A percentile compares a stretch with the other conserved stretches of the same genome.
phyloP scores from a whole-genome alignment of 768 basidiomycete species.

The Stropharia rugosoannulata region DNA sequence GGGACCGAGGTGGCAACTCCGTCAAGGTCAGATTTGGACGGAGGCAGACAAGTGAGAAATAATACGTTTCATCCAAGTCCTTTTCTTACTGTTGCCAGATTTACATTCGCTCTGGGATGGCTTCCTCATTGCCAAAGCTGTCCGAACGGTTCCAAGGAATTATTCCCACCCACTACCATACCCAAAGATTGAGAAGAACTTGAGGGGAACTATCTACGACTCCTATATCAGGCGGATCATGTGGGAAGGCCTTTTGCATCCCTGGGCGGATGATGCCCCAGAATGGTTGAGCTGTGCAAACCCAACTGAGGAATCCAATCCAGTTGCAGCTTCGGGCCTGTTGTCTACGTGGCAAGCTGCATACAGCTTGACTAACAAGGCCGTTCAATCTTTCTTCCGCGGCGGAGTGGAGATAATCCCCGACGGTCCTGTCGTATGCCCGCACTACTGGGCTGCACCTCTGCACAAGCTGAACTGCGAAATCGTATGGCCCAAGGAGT shows the following conservation, averaged over 20 bases:
- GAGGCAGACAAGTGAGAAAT: slow-evolving; percentile 61
- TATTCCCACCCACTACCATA: slow-evolving; percentile 76
- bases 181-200: slow-evolving; percentile 58
- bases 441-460: slow-evolving; percentile 74
- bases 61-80: background rate
- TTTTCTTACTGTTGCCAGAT: slow-evolving; percentile 36
- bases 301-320: slow-evolving; percentile 1
- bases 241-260: slow-evolving; percentile 76
- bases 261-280: slow-evolving; percentile 60
- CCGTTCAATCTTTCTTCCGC: slow-evolving; percentile 4
- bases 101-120: slow-evolving; percentile 90
- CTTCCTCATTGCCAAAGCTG: slow-evolving; percentile 76
- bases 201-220: slow-evolving; percentile 84
- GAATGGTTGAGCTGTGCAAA: slow-evolving; percentile 73
- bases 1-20: slow-evolving; percentile 87
- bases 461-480: slow-evolving; percentile 81
- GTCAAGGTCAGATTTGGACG: slow-evolving; percentile 74
- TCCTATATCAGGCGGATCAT: slow-evolving; percentile 84
- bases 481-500: slow-evolving; percentile 73
- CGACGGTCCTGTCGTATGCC: slow-evolving; percentile 53
- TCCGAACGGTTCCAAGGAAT: slow-evolving; percentile 71
- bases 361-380: slow-evolving; percentile 5
- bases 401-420: slow-evolving; percentile 24
- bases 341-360: slow-evolving; percentile 15
- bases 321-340: slow-evolving; percentile 5